Evolutionary conservation across 2,329 filamentous ascomycete species (phyloP).

Genomic region (Arachnopeziza araneosa): DNA sequence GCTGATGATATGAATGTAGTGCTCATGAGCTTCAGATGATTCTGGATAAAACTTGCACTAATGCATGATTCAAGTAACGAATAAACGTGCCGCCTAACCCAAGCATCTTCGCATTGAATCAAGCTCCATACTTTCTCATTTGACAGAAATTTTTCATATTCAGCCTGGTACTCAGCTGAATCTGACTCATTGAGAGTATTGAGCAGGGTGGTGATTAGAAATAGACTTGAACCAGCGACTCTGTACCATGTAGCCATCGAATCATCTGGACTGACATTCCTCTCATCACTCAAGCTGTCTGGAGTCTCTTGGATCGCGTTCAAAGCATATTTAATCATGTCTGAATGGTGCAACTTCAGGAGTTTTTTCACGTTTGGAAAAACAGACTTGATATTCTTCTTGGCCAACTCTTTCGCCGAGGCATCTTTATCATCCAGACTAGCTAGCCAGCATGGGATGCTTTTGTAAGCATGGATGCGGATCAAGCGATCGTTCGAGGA

Average conservation of each 20-base stretch:
- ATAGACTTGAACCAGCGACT: constrained; percentile 55
- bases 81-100: constrained; percentile 46
- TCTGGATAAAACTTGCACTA: constrained; percentile 42
- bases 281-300: constrained; percentile 81
- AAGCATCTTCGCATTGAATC: constrained; percentile 55
- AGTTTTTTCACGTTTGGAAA: constrained; percentile 81
- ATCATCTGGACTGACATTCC: constrained; percentile 78
- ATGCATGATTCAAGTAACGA: constrained; percentile 44
- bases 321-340: constrained; percentile 76
- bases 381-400: constrained; percentile 68
- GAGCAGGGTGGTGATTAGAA: constrained; percentile 49
- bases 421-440: constrained; percentile 84
- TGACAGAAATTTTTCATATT: constrained; percentile 62
- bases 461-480: constrained; percentile 63
- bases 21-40: constrained; percentile 46
- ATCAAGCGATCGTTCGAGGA: constrained; percentile 33
- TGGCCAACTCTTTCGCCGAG: constrained; percentile 67
- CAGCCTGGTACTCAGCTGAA: constrained; percentile 51
- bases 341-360: constrained; percentile 73
- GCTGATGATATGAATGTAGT: constrained; percentile 65
- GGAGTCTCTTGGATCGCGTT: constrained; percentile 76
- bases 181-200: constrained; percentile 45
- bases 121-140: constrained; percentile 59
- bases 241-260: constrained; percentile 79
- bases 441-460: constrained; percentile 83